Conservation (phyloP, 192 early-diverging fungal genomes). For the Coemansia sp. region DNA sequence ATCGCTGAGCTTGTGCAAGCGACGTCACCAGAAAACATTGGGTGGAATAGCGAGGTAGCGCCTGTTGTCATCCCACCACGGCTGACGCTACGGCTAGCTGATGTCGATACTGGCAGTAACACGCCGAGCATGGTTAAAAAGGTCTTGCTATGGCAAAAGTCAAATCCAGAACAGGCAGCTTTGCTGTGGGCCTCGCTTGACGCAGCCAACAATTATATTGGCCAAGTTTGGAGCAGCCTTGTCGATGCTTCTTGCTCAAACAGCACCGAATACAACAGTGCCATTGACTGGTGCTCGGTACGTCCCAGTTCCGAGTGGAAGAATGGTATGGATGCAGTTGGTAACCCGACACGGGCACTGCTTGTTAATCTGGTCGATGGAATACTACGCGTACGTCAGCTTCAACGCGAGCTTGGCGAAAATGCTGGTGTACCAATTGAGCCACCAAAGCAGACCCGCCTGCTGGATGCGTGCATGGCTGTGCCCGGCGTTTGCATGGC, state of each 20-base stretch:
- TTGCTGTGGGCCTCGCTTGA: conserved; percentile 58
- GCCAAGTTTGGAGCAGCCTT: conserved; percentile 62
- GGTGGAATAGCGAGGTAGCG: conserved; percentile 69
- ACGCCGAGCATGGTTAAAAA: conserved; percentile 89
- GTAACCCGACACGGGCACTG: conserved; percentile 29
- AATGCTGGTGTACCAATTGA: conserved; percentile 84
- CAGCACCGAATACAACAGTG: conserved; percentile 22
- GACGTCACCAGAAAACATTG: conserved; percentile 44
- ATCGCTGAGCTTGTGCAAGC: conserved; percentile 19
- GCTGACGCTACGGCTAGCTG: conserved; percentile 79
- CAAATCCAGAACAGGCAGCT: conserved; percentile 60
- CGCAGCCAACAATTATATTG: conserved; percentile 56
- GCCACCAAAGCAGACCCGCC: conserved; percentile 78
- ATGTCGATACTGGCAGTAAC: conserved; percentile 90
- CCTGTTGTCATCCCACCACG: conserved; percentile 70
- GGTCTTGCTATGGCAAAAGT: conserved; percentile 82
- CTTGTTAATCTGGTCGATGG: conserved; percentile 57
- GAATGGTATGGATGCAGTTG: background rate
- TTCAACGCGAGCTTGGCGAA: conserved; percentile 72
- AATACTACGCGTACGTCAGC: conserved; percentile 56
- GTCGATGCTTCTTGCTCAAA: conserved; percentile 31
- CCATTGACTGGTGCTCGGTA: conserved; percentile 55
- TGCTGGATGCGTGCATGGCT: conserved; percentile 79
- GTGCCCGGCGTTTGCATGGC: conserved; percentile 86
- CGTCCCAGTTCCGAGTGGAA: conserved; percentile 34